Base-by-base conservation (phyloP, 257 asterid species). In the Nicotiana attenuata region DNA sequence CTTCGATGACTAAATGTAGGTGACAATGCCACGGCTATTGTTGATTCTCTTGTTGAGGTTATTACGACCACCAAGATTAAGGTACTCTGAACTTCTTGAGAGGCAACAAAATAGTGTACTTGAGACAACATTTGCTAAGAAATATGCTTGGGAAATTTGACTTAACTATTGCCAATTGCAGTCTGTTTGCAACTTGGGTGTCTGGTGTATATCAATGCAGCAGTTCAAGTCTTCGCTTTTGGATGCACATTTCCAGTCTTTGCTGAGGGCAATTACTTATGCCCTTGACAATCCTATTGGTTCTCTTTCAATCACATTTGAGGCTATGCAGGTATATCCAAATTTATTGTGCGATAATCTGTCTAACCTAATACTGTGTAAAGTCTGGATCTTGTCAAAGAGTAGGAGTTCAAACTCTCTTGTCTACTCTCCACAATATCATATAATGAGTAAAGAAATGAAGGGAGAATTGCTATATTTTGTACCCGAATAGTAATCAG, bases 211-310 rank as follows among this genome's bases (percentile, higher is more conserved):
- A 86, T 92, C 98, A 3, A 84, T 91, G 83, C 98, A 94, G 80
- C 95, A 94, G 85, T 86, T 94, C 75, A 81, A 81, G 71, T 77
- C 85, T 60, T 76, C 88, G 53, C 10, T 84, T 81, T 87, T 94
- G 88, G 91, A 83, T 76, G 85, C 63, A 57, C 91, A 92, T 82
- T 84, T 91, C 29, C 87, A 88, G 71, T 86, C 89, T 59, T 80
- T 92, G 87, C 59, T 94, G 69, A 87, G 89, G 85, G 94, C 95
- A 77, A 65, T 92, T 78, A 82, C 81, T 41, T 87, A 89, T 90
- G 97, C 92, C 68, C 92, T 94, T 17, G 96, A 92, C 88, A 94
- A 94, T 83, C 97, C 97, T 38, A 86, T 89, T 60, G 96, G 97
- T 81, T 94, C 97, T 5, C 92, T 94, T 67, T 92, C 97, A 50